A percentile compares a stretch with the other conserved stretches of the same genome.
These are phyloP conservation scores for Paxillus ammoniavirescens DNA, from an alignment of 768 basidiomycete genomes.

Conservation along the genomic window DNA sequence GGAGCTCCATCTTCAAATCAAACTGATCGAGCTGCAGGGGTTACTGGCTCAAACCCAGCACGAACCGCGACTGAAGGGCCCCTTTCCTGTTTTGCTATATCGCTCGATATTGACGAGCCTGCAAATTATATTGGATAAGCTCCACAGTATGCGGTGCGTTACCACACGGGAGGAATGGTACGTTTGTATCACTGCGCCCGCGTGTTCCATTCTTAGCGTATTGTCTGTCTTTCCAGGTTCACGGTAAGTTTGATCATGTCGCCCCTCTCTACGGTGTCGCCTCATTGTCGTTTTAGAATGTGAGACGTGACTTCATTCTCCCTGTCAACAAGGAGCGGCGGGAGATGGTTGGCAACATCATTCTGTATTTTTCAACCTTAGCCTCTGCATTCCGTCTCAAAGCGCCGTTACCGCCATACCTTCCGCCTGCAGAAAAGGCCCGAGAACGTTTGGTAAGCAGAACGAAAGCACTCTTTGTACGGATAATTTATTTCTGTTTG, in stretches of 20 bases:
- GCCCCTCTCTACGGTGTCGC: background rate
- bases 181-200: constrained; percentile 18
- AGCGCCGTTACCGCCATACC: constrained; percentile 92
- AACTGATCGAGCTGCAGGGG: constrained; percentile 81
- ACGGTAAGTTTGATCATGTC: constrained; percentile 47
- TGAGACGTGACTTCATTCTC: constrained; percentile 82
- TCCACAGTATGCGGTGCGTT: constrained; percentile 98
- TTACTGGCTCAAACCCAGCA: constrained; percentile 87
- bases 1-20: constrained; percentile 94
- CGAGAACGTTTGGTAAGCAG: constrained; percentile 68
- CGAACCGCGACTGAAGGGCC: constrained; percentile 94
- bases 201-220: constrained; percentile 8
- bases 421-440: constrained; percentile 89
- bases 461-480: background rate
- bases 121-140: constrained; percentile 81
- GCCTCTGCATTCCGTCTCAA: constrained; percentile 81
- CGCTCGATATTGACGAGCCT: constrained; percentile 78
- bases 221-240: constrained; percentile 49
- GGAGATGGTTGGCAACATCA: constrained; percentile 94
- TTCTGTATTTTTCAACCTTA: constrained; percentile 82
- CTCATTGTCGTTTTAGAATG: constrained; percentile 46
- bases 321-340: constrained; percentile 88
- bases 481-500: background rate
- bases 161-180: constrained; percentile 94
- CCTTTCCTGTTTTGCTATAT: constrained; percentile 86